Conservation (phyloP, 2,329 filamentous ascomycete genomes). For the Lecanicillium sp. region DNA sequence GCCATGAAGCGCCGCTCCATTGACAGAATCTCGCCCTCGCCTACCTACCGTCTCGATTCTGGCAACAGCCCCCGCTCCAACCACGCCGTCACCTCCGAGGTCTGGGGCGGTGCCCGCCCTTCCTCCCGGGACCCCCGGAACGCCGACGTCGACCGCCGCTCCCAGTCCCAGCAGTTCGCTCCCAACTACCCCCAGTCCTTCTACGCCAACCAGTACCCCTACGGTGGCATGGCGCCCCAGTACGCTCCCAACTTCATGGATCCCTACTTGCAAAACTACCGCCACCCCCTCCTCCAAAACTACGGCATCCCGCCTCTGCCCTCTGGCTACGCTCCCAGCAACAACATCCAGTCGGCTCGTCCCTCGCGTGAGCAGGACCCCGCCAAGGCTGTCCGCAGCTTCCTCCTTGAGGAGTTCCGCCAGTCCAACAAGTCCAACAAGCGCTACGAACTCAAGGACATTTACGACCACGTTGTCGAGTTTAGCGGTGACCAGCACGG, state of each 20-base stretch:
- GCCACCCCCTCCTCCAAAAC: slow-evolving; percentile 30
- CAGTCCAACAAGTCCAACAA: slow-evolving; percentile 64
- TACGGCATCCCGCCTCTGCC: slow-evolving; percentile 29
- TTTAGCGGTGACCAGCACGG: slow-evolving; percentile 95
- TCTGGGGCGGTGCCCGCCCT: slow-evolving; percentile 32
- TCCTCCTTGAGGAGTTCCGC: slow-evolving; percentile 74
- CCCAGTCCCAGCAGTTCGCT: slow-evolving; percentile 27
- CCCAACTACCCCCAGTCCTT: slow-evolving; percentile 24
- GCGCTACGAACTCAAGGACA: slow-evolving; percentile 80
- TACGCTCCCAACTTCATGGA: slow-evolving; percentile 31
- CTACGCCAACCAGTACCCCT: slow-evolving; percentile 28
- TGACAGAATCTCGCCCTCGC: slow-evolving; percentile 32
- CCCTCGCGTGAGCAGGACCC: slow-evolving; percentile 51
- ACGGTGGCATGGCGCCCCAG: slow-evolving; percentile 25
- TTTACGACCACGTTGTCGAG: slow-evolving; percentile 81
- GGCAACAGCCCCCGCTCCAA: slow-evolving; percentile 20
- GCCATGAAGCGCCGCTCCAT: slow-evolving; percentile 32
- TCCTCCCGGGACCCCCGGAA: slow-evolving; percentile 29
- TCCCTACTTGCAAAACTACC: slow-evolving; percentile 30
- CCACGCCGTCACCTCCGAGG: slow-evolving; percentile 28
- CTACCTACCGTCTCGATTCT: slow-evolving; percentile 26
- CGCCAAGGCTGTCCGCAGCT: slow-evolving; percentile 59
- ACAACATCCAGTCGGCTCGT: slow-evolving; percentile 24
- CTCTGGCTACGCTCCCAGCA: slow-evolving; percentile 25
- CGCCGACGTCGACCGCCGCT: slow-evolving; percentile 34